Evolutionary conservation across 2,329 filamentous ascomycete genomes (phyloP).

Genomic region (Aureobasidium sp.): DNA sequence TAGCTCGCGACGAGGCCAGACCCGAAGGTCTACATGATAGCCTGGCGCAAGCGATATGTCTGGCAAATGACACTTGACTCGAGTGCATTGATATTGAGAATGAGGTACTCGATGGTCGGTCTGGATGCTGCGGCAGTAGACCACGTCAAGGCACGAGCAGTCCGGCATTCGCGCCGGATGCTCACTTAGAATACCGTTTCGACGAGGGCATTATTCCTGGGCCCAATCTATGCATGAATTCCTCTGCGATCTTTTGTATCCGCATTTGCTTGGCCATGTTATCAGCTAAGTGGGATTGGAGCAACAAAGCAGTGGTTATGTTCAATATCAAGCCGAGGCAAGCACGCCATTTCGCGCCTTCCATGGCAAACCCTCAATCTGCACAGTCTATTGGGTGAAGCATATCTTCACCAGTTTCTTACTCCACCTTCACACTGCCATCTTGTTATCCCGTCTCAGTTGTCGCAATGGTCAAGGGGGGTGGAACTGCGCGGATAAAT

Average conservation of each 20-base stretch:
- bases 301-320: not conserved
- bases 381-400: not conserved
- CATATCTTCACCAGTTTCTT: not conserved
- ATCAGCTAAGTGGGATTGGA: not conserved
- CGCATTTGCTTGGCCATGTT: not conserved
- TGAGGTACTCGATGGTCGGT: not conserved
- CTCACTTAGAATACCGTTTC: not conserved
- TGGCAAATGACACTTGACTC: no score
- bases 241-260: not conserved
- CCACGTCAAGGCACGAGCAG: not conserved
- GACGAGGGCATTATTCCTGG: not conserved
- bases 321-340: not conserved
- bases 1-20: no score
- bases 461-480: not conserved
- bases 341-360: slow-evolving; percentile 13
- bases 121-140: not conserved
- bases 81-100: no score
- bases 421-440: not conserved
- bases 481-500: not conserved
- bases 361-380: not conserved
- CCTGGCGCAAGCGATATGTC: not conserved
- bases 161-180: not conserved
- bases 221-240: not conserved
- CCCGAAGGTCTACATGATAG: no score
- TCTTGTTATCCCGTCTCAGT: not conserved